phyloP scores from a whole-genome alignment of 2,329 filamentous ascomycete genomes.

The Pezicula rhizophila region DNA sequence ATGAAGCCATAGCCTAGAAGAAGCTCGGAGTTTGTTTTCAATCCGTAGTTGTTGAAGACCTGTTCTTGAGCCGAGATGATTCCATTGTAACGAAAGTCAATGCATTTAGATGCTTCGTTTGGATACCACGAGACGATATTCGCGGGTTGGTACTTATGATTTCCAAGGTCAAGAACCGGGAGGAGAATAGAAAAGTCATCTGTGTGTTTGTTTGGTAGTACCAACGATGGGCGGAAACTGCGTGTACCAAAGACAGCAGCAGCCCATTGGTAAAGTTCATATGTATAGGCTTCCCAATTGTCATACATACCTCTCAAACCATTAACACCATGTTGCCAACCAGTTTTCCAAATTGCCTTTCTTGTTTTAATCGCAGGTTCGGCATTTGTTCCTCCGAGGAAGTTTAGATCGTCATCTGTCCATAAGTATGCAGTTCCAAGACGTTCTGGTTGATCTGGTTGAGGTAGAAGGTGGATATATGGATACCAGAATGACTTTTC shows the following conservation, averaged over 20 bases:
- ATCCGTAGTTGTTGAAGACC: slow-evolving; percentile 66
- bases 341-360: slow-evolving; percentile 18
- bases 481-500: slow-evolving; percentile 58
- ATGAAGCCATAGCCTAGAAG: slow-evolving; percentile 60
- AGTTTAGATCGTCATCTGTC: slow-evolving; percentile 51
- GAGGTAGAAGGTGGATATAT: slow-evolving; percentile 61
- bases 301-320: slow-evolving; percentile 9
- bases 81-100: background rate
- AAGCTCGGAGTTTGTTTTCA: slow-evolving; percentile 69
- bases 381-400: slow-evolving; percentile 34
- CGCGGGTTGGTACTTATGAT: slow-evolving; percentile 42
- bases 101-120: background rate
- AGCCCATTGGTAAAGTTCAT: slow-evolving; percentile 55
- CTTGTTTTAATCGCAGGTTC: slow-evolving; percentile 20
- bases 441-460: slow-evolving; percentile 43
- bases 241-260: slow-evolving; percentile 59
- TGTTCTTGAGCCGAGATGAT: slow-evolving; percentile 44
- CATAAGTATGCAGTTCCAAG: slow-evolving; percentile 60
- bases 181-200: slow-evolving; percentile 51
- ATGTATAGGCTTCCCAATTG: slow-evolving; percentile 15
- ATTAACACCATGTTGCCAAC: slow-evolving; percentile 18
- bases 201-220: slow-evolving; percentile 29
- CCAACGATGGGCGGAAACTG: slow-evolving; percentile 55
- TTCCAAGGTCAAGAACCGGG: slow-evolving; percentile 66
- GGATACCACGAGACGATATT: slow-evolving; percentile 35